phyloP scores from a whole-genome alignment of 176 grass and related monocot genomes.

The Bonia amplexicaulis region DNA sequence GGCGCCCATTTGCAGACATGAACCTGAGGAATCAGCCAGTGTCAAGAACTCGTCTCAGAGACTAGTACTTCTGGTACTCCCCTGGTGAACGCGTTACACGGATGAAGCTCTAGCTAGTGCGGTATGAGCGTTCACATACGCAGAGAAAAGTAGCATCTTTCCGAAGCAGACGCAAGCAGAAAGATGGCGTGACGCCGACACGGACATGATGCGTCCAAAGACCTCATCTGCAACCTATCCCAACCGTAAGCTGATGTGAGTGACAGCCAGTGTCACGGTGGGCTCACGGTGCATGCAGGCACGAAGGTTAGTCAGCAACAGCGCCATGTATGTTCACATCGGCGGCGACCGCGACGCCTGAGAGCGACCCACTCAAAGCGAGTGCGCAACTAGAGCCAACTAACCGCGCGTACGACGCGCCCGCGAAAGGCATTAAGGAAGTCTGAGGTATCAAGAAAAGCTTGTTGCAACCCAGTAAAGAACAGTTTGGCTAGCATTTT shows the following conservation, averaged over 20 bases:
- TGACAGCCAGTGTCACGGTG: conserved; percentile 16
- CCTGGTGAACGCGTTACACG: background rate
- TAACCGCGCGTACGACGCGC: background rate
- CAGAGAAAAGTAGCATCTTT: background rate
- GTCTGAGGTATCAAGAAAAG: background rate
- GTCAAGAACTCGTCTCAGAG: background rate
- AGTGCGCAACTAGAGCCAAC: background rate
- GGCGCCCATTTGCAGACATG: background rate
- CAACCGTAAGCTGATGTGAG: background rate
- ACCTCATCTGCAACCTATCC: background rate
- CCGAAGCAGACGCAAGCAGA: background rate
- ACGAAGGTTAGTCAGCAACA: background rate
- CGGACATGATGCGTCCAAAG: conserved; percentile 24
- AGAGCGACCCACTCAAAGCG: conserved; percentile 24
- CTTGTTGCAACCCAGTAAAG: background rate
- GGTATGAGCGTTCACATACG: conserved; percentile 8
- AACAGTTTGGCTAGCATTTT: background rate
- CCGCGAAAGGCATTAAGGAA: background rate
- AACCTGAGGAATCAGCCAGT: background rate
- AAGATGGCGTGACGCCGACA: conserved; percentile 21
- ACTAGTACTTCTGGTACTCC: background rate
- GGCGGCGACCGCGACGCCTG: background rate
- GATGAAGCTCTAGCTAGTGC: background rate
- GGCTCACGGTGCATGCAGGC: conserved; percentile 26
- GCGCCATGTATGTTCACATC: background rate